These are phyloP conservation scores for Peniophora sp. DNA, from an alignment of 1,284 basidiomycete genomes.

Conservation along the genomic window DNA sequence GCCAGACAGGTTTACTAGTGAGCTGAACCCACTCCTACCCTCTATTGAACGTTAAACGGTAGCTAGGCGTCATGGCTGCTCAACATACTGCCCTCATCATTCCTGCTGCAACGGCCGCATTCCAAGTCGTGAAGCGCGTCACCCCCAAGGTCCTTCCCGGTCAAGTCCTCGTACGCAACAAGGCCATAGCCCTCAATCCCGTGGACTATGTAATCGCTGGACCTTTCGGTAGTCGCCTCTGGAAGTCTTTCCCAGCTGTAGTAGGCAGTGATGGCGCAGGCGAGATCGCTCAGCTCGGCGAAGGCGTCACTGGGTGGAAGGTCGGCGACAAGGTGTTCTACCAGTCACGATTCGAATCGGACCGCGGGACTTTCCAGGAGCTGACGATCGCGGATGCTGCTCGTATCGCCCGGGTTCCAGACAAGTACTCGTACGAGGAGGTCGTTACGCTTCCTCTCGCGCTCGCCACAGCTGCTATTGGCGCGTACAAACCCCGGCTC, in stretches of 20 bases:
- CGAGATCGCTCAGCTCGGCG: slow-evolving; percentile 30
- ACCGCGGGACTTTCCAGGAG: slow-evolving; percentile 16
- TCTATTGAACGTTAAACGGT: too few species aligned
- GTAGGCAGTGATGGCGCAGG: slow-evolving; percentile 40
- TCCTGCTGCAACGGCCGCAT: slow-evolving; percentile 13
- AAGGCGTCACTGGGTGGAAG: slow-evolving; percentile 25
- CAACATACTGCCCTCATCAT: slow-evolving; percentile 20
- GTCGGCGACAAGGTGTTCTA: slow-evolving; percentile 34
- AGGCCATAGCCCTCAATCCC: slow-evolving; percentile 31
- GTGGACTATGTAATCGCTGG: slow-evolving; percentile 31
- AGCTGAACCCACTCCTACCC: too few species aligned
- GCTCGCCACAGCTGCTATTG: slow-evolving; percentile 12
- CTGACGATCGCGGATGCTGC: slow-evolving; percentile 11
- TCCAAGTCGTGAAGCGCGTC: slow-evolving; percentile 12
- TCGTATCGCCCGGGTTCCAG: slow-evolving; percentile 13
- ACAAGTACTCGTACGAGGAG: slow-evolving; percentile 13
- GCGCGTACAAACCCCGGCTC: slow-evolving; percentile 1
- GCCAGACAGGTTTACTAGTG: too few species aligned
- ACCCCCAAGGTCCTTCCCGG: slow-evolving; percentile 25
- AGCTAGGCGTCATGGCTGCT: slow-evolving; percentile 5
- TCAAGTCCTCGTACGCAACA: slow-evolving; percentile 33
- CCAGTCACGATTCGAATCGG: slow-evolving; percentile 7
- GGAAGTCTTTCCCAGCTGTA: slow-evolving; percentile 22
- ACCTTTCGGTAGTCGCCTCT: slow-evolving; percentile 18
- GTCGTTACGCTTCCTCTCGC: slow-evolving; percentile 13